Conservation (phyloP, 2,329 filamentous ascomycete genomes). For the Rhexocercosporidium sp. region DNA sequence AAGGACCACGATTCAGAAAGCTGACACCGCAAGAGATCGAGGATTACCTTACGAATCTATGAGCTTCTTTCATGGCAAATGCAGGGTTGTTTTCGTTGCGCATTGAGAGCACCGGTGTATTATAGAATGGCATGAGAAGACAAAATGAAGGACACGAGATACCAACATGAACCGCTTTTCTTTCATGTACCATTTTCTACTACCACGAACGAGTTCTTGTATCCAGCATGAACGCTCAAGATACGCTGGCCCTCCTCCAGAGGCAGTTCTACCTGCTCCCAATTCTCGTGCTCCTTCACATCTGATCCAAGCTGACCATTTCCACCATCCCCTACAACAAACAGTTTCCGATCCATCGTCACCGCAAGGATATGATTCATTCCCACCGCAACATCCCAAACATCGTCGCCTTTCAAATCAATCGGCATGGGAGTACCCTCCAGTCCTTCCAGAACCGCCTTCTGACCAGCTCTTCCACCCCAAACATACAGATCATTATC, state of each 20-base stretch:
- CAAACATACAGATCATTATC: slow-evolving; percentile 66
- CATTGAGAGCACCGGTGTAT: slow-evolving; percentile 42
- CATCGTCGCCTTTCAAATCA: slow-evolving; percentile 52
- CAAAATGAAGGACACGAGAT: slow-evolving; percentile 40
- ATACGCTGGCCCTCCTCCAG: slow-evolving; percentile 33
- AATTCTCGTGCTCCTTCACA: slow-evolving; percentile 26
- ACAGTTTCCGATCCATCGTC: slow-evolving; percentile 55
- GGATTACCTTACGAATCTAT: slow-evolving; percentile 99
- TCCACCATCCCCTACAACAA: slow-evolving; percentile 59
- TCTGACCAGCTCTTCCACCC: slow-evolving; percentile 49
- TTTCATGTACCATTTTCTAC: slow-evolving; percentile 27
- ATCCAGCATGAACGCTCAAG: slow-evolving; percentile 38
- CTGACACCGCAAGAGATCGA: slow-evolving; percentile 97
- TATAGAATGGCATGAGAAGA: slow-evolving; percentile 43
- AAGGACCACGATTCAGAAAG: slow-evolving; percentile 89
- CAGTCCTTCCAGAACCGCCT: slow-evolving; percentile 27
- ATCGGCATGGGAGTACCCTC: slow-evolving; percentile 32
- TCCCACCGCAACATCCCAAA: slow-evolving; percentile 63
- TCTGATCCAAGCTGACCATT: slow-evolving; percentile 64
- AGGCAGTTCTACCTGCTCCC: slow-evolving; percentile 35
- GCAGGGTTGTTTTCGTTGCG: slow-evolving; percentile 30
- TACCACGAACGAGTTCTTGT: slow-evolving; percentile 42
- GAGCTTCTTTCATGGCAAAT: slow-evolving; percentile 33
- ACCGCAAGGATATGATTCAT: slow-evolving; percentile 63
- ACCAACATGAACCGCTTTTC: slow-evolving; percentile 28